A percentile compares a stretch with the other conserved stretches of the same genome.
phyloP scores from a whole-genome alignment of 257 asterid species.

The Linderniella brevidens region DNA sequence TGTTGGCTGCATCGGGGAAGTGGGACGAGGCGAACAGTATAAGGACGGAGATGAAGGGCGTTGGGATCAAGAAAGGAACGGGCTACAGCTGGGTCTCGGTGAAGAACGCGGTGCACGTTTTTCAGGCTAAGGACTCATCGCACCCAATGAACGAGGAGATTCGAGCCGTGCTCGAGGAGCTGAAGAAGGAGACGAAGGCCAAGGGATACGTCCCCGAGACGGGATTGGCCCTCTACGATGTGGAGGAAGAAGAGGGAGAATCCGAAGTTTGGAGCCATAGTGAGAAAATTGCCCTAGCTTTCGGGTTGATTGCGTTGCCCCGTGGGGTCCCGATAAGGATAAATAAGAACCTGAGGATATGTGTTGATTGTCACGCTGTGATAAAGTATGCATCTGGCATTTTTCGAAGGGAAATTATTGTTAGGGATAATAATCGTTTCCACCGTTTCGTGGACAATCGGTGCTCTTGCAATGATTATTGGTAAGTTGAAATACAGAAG shows the following conservation, averaged over 20 bases:
- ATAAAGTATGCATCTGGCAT: slow-evolving; percentile 61
- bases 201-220: slow-evolving; percentile 67
- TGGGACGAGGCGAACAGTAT: slow-evolving; percentile 75
- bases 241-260: slow-evolving; percentile 85
- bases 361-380: slow-evolving; percentile 88
- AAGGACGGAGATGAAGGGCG: slow-evolving; percentile 64
- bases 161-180: slow-evolving; percentile 38
- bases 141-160: slow-evolving; percentile 51
- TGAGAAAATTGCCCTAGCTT: slow-evolving; percentile 83
- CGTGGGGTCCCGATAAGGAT: slow-evolving; percentile 60
- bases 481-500: slow-evolving; percentile 22
- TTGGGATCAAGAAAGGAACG: slow-evolving; percentile 67
- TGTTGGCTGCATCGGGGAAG: slow-evolving; percentile 58
- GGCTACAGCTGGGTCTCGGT: slow-evolving; percentile 78
- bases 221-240: slow-evolving; percentile 46
- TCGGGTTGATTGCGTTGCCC: slow-evolving; percentile 64
- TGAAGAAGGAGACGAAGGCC: slow-evolving; percentile 46
- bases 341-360: slow-evolving; percentile 68
- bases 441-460: slow-evolving; percentile 43
- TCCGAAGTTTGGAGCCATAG: slow-evolving; percentile 75
- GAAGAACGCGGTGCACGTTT: slow-evolving; percentile 45
- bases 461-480: slow-evolving; percentile 77
- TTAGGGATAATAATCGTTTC: slow-evolving; percentile 64
- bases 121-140: slow-evolving; percentile 65
- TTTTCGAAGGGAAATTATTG: slow-evolving; percentile 51